Base-by-base conservation (phyloP, 208 protist genomes). In the Wallacemonas rigidus region DNA sequence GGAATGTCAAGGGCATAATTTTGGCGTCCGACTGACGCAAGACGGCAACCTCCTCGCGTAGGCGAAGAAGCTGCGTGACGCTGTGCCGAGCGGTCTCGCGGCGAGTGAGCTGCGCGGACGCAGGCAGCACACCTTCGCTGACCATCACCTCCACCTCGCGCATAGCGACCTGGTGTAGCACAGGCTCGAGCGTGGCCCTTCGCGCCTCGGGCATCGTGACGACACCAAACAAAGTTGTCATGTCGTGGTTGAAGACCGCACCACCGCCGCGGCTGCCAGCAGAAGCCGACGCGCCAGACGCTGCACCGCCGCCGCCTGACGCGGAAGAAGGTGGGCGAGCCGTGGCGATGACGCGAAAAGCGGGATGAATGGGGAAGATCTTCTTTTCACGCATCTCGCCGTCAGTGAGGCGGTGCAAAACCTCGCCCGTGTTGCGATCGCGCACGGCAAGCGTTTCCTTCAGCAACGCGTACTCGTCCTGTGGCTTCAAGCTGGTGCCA, bases 291-390 rank as follows among this genome's bases (percentile, higher is more conserved):
- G 71, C 58, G n/a, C 71, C 77, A 11, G 60, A 47, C 58, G 72
- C 15, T 2, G 15, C 26, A 35, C 67, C 56, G 50, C 76, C 64
- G 48, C 81, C 68, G 50, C 69, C 67, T 12, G 47, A 61, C 41
- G 41, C 62, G 35, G 70, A 64, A 26, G 58, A 11, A 40, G 81
- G 73, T 15, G 86, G 91, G 7, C 87, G 79, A 6, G 94, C 90
- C 2, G 92, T 90, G 5, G 92, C 93, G 35, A 98, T 71, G 1
- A 97, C 86, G 67, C 95, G 88, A 60, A 98, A 98, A 43, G 91
- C 82, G 15, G 93, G 91, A 75, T 98, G 97, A 14, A 98, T 84
- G 1, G 81, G 85, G 57, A 86, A 85, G 35, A 98, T 90, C 14
- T 69, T 77, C 48, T 70, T 72, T 47, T 67, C 74, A 14, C 63